Conservation (phyloP, 2,329 filamentous ascomycete genomes). For the Metarhizium guizhouense region DNA sequence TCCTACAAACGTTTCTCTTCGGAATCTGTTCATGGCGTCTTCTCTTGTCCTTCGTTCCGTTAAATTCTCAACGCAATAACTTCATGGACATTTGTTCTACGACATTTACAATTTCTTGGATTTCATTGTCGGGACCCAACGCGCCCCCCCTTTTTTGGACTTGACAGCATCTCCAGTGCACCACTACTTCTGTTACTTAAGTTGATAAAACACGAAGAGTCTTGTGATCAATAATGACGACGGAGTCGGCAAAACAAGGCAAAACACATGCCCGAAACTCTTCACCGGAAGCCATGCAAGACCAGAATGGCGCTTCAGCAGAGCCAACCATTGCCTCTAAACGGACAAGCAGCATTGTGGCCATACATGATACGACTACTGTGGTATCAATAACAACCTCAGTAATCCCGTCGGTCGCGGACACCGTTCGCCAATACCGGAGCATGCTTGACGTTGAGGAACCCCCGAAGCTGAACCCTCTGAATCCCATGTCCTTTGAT, state of each 20-base stretch:
- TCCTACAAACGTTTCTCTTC: slow-evolving; percentile 4
- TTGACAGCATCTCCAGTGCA: slow-evolving; percentile 16
- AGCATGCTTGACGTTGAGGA: slow-evolving; percentile 47
- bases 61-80: slow-evolving; percentile 17
- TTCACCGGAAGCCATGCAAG: slow-evolving; percentile 32
- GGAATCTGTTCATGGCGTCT: slow-evolving; percentile 7
- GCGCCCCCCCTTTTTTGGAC: slow-evolving; percentile 21
- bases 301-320: neutral
- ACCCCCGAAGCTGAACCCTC: slow-evolving; percentile 34
- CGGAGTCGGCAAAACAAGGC: slow-evolving; percentile 34
- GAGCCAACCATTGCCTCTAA: slow-evolving; percentile 11
- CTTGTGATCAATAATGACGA: slow-evolving; percentile 22
- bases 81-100: slow-evolving; percentile 26
- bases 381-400: slow-evolving; percentile 5
- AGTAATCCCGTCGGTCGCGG: slow-evolving; percentile 6
- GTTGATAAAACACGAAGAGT: neutral
- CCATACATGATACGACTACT: slow-evolving; percentile 9
- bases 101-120: slow-evolving; percentile 40
- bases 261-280: slow-evolving; percentile 39
- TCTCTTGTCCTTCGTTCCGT: slow-evolving; percentile 1
- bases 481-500: slow-evolving; percentile 35
- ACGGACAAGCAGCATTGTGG: slow-evolving; percentile 25
- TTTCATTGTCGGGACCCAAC: slow-evolving; percentile 9
- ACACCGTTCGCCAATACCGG: slow-evolving; percentile 28
- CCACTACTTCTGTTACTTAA: slow-evolving; percentile 7